These are phyloP conservation scores for Mollisia scopiformis DNA, from an alignment of 2,329 filamentous ascomycete genomes.

Conservation along the genomic window DNA sequence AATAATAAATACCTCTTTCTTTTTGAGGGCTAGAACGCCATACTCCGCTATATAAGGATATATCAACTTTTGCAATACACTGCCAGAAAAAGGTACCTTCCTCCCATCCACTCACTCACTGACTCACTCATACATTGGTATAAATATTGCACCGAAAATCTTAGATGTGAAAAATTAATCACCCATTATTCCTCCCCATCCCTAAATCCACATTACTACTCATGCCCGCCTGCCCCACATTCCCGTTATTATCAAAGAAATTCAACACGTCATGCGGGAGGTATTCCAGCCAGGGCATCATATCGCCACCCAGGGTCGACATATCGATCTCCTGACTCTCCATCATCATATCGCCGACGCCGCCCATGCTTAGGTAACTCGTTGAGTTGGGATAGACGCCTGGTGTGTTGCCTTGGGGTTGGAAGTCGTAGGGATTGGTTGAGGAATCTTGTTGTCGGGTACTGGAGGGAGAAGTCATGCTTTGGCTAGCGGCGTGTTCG, in stretches of 20 bases:
- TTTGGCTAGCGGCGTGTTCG: constrained; percentile 8
- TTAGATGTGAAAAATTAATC: neutral
- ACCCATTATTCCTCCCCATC: neutral
- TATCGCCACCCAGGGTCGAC: constrained; percentile 66
- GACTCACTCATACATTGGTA: too few relatives aligned
- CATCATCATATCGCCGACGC: constrained; percentile 62
- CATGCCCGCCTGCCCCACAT: neutral
- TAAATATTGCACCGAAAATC: too few relatives aligned
- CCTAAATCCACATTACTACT: neutral
- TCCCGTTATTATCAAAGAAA: constrained; percentile 46
- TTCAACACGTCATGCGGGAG: constrained; percentile 67
- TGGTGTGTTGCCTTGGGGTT: constrained; percentile 12
- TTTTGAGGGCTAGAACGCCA: too few relatives aligned
- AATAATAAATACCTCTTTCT: too few relatives aligned
- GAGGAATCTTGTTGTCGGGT: constrained; percentile 9
- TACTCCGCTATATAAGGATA: neutral
- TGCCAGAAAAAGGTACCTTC: too few relatives aligned
- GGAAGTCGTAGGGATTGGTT: constrained; percentile 17
- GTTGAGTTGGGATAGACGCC: constrained; percentile 16
- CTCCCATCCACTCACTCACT: too few relatives aligned
- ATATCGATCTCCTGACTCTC: constrained; percentile 80
- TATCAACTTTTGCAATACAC: neutral
- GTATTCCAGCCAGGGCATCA: constrained; percentile 78
- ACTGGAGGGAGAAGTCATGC: constrained; percentile 15
- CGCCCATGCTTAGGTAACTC: constrained; percentile 31